Base-by-base conservation (phyloP, 192 early-diverging fungal species). In the Geranomyces michiganensis region DNA sequence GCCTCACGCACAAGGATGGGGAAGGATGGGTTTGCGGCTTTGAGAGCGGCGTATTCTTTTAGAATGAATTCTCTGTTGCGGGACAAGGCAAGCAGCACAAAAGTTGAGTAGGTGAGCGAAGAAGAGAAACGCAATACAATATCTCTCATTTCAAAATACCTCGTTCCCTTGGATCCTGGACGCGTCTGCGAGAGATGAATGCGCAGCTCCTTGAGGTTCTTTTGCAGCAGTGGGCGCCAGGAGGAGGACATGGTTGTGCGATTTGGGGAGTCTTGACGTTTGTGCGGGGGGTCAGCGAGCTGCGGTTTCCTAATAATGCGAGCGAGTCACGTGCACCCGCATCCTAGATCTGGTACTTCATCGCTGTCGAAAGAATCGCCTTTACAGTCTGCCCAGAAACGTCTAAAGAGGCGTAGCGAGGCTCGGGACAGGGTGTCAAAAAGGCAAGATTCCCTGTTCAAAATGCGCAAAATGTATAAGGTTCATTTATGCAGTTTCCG, bases 1-100 rank as follows among this genome's bases (percentile, higher is more conserved):
- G 93, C 93, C 73, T 97, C 95, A 68, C 95, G 90, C 43, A 97
- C 89, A 19, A 97, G 85, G 70, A 97, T 91, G 24, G 95, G 95
- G 21, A 97, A 81, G 13, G 86, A 80, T 10, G 95, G 95, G 82
- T 97, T 95, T 56, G 85, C 90, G 65, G 87, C 76, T 81, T 95
- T 95, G 49, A 97, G 72, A n/a, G 79, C 82, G 12, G 82, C 80
- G 75, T 95, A 97, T 76, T 92, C 81, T 68, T 90, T 88, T 36
- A 87, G 75, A 47, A 97, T 84, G 77, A 93, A 97, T 72, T 95
- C 88, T 67, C 95, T 96, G 3, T 41, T 41, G 36, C 36, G 36
- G 36, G 36, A 10, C 3, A 10, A 41, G 82, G 30, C 33, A 33
- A 72, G 36, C 3, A 10, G 10, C 82, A 29, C 33, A 33, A 72